Percentiles rank a stretch among this genome's conserved stretches.
These are phyloP conservation scores for Entomortierella lignicola DNA, from an alignment of 192 early-diverging fungal species.

Conservation along the genomic window DNA sequence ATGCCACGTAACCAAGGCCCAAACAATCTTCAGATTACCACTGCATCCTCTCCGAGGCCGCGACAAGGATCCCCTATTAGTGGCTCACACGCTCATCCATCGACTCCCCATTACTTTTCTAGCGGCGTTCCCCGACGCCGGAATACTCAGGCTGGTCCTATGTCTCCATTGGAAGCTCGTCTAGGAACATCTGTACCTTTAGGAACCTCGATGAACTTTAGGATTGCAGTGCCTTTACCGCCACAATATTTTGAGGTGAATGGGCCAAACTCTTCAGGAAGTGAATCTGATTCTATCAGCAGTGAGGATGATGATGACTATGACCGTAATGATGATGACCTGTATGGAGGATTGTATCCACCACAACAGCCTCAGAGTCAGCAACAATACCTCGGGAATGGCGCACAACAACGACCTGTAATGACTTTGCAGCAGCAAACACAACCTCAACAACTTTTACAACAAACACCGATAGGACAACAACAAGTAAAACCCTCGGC, in stretches of 20 bases:
- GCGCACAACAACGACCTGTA: not conserved
- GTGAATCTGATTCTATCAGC: conserved; percentile 50
- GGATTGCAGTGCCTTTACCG: conserved; percentile 37
- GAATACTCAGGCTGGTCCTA: conserved; percentile 10
- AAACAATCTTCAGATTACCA: conserved; percentile 21
- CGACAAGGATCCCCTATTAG: conserved; percentile 31
- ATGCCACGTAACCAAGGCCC: conserved; percentile 5
- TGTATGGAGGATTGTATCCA: conserved; percentile 24
- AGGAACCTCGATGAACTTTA: conserved; percentile 44
- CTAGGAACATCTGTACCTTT: conserved; percentile 42
- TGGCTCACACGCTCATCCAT: conserved; percentile 1
- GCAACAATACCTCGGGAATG: not conserved
- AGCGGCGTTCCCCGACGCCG: not conserved
- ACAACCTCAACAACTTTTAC: conserved; percentile 15
- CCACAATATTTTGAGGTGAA: conserved; percentile 40
- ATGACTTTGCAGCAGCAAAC: not conserved
- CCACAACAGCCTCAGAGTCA: not conserved
- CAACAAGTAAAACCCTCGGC: conserved; percentile 13
- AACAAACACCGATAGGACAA: conserved; percentile 13
- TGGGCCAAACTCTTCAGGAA: conserved; percentile 23
- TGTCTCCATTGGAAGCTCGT: conserved; percentile 13
- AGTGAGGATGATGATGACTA: conserved; percentile 48
- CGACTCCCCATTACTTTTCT: not conserved
- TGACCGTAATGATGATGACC: conserved; percentile 41
- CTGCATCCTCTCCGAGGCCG: conserved; percentile 24